Conservation (phyloP, 2,329 filamentous ascomycete genomes). For the Sordariomycetes sp. region DNA sequence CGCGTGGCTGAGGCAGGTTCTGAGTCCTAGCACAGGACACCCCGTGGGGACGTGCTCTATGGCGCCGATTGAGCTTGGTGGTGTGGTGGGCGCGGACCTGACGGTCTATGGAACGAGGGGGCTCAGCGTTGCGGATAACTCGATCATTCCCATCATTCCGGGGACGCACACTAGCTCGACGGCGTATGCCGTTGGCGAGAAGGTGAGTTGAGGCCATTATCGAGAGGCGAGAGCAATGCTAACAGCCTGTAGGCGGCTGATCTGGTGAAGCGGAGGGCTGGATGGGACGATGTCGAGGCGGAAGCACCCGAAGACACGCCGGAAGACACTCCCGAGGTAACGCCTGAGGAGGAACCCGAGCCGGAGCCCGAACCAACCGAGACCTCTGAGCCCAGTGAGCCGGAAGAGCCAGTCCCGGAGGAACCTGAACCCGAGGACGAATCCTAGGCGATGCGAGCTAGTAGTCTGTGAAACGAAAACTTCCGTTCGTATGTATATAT, state of each 20-base stretch:
- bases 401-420: too few relatives aligned
- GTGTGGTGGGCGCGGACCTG: conserved; percentile 12
- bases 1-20: conserved; percentile 7
- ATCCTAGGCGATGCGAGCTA: too few relatives aligned
- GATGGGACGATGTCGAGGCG: not conserved
- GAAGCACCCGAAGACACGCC: not conserved
- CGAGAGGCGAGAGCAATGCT: not conserved
- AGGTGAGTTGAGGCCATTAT: conserved; percentile 3
- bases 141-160: conserved; percentile 26
- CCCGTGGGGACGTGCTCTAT: conserved; percentile 7
- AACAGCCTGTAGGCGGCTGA: conserved; percentile 12
- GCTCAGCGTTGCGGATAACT: conserved; percentile 27
- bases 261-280: conserved; percentile 6
- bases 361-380: too few relatives aligned
- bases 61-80: conserved; percentile 8
- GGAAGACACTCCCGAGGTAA: not conserved
- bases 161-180: conserved; percentile 31
- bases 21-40: conserved; percentile 8
- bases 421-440: too few relatives aligned
- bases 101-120: conserved; percentile 27
- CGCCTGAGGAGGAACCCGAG: not conserved
- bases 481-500: too few relatives aligned
- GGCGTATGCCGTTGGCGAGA: conserved; percentile 34
- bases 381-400: too few relatives aligned
- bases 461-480: too few relatives aligned